Percentiles rank a stretch among this genome's conserved stretches.
Conservation (phyloP, 2,329 filamentous ascomycete genomes). For the Verticillium zaregamsianum region DNA sequence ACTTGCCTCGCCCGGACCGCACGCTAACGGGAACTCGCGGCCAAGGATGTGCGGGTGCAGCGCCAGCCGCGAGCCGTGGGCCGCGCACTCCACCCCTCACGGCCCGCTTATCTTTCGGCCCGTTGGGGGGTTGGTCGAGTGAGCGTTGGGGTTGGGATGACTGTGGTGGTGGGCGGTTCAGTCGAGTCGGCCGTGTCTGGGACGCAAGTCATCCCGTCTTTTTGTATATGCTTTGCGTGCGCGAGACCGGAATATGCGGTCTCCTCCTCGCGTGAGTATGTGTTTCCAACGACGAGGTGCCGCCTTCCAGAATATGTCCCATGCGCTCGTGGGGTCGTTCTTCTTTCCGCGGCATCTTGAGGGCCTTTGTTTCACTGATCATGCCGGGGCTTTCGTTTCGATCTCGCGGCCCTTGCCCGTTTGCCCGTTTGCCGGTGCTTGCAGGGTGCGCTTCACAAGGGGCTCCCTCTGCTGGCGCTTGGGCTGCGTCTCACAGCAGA, state of each 20-base stretch:
- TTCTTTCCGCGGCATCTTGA: not conserved
- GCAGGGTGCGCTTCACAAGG: not conserved
- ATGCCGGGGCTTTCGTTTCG: not conserved
- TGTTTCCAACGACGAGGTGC: not conserved
- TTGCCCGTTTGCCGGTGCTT: not conserved
- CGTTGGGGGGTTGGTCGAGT: not conserved
- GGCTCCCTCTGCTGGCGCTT: not conserved
- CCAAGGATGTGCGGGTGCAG: not conserved
- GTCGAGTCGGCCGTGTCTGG: not conserved
- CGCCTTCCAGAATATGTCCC: not conserved
- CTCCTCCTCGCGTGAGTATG: not conserved
- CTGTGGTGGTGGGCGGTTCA: not conserved
- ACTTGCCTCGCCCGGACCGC: not conserved
- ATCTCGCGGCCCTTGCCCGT: not conserved
- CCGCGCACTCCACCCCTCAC: not conserved
- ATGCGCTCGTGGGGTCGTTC: not conserved
- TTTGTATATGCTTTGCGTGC: not conserved
- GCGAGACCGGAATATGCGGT: not conserved
- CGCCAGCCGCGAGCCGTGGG: not conserved
- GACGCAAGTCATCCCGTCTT: not conserved
- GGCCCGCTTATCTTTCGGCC: not conserved
- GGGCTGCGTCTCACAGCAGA: not conserved
- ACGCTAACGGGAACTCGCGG: not conserved
- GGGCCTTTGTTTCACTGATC: not conserved
- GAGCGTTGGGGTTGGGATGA: not conserved